These are phyloP conservation scores for Skeletonema menzelii DNA, from an alignment of 108 stramenopile genomes.

Conservation along the genomic window DNA sequence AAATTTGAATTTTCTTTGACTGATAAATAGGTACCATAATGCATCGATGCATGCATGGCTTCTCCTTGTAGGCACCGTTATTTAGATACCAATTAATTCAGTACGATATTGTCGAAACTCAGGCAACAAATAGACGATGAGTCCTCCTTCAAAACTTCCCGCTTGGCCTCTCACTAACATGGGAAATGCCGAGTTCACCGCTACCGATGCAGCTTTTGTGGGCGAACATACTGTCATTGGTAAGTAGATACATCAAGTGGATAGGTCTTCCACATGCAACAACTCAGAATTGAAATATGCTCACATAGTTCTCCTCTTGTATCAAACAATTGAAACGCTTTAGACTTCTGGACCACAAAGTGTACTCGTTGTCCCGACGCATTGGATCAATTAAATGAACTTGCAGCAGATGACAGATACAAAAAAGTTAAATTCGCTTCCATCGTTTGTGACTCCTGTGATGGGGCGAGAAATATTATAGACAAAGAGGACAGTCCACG, in stretches of 20 bases:
- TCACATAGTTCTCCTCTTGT: not conserved
- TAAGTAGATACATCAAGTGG: constrained; percentile 27
- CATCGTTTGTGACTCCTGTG: constrained; percentile 81
- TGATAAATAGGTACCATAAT: too few species aligned
- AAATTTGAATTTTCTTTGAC: too few species aligned
- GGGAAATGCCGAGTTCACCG: constrained; percentile 63
- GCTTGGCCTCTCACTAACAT: constrained; percentile 66
- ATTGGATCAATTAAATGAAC: constrained; percentile 65
- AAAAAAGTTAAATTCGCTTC: constrained; percentile 72
- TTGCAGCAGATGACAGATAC: constrained; percentile 63
- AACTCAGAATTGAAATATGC: not conserved
- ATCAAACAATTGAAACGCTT: not conserved
- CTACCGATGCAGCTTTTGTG: constrained; percentile 52
- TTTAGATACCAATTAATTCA: too few species aligned
- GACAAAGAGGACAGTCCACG: constrained; percentile 66
- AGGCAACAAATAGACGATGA: not conserved
- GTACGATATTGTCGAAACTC: too few species aligned
- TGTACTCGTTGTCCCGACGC: constrained; percentile 85
- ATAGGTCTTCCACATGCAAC: not conserved
- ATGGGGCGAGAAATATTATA: constrained; percentile 86
- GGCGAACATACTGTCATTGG: constrained; percentile 81
- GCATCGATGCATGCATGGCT: too few species aligned
- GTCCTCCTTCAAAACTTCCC: constrained; percentile 23
- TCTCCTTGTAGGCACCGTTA: too few species aligned
- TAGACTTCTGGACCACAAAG: constrained; percentile 92